Percentiles rank a stretch among this genome's conserved stretches.
Evolutionary conservation across 768 basidiomycete species (phyloP).

Genomic region (Tulasnella sp.): DNA sequence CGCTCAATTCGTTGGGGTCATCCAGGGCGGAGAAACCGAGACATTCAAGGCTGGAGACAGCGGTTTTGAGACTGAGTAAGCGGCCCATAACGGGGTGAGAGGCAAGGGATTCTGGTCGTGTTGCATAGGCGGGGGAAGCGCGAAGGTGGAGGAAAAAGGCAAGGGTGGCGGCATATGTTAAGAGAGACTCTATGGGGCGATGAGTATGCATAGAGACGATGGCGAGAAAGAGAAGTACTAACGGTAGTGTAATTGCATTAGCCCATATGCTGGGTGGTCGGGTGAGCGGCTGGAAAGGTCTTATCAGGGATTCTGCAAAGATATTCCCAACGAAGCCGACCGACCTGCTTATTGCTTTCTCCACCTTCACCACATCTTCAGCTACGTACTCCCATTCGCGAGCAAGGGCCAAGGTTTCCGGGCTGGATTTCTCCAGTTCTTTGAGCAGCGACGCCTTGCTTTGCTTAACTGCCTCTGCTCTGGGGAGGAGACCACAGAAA

Average conservation of each 20-base stretch:
- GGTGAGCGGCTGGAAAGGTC: constrained; percentile 34
- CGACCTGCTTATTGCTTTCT: constrained; percentile 44
- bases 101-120: constrained; percentile 48
- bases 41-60: constrained; percentile 67
- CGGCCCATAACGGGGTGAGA: constrained; percentile 62
- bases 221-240: constrained; percentile 25
- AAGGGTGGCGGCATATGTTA: constrained; percentile 81
- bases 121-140: constrained; percentile 48
- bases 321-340: background rate
- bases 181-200: constrained; percentile 53
- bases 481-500: background rate
- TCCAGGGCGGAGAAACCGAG: constrained; percentile 46
- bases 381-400: constrained; percentile 73
- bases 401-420: constrained; percentile 68
- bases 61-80: constrained; percentile 71
- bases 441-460: constrained; percentile 51
- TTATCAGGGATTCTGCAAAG: background rate
- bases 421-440: constrained; percentile 59
- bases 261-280: constrained; percentile 48
- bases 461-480: constrained; percentile 32
- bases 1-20: constrained; percentile 21
- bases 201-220: background rate
- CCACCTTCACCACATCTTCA: constrained; percentile 38
- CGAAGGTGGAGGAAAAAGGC: constrained; percentile 90
- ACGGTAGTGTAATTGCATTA: constrained; percentile 85